These are phyloP conservation scores for Penicillium sp. DNA, from an alignment of 2,329 filamentous ascomycete genomes.

Conservation along the genomic window DNA sequence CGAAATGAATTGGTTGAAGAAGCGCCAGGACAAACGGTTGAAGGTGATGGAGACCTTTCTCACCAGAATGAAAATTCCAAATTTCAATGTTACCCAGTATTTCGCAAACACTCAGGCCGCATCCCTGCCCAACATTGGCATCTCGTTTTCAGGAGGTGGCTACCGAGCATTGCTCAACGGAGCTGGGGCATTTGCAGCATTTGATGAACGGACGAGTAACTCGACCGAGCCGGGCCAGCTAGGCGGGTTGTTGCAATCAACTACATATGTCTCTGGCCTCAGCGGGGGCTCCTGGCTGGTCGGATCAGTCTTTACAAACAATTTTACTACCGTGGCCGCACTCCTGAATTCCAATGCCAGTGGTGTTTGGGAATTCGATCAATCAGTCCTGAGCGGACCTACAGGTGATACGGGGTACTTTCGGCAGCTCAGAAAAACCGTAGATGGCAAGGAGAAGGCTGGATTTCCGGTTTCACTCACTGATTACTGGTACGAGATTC, in stretches of 20 bases:
- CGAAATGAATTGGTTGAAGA: slow-evolving; percentile 1
- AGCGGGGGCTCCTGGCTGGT: slow-evolving; percentile 84
- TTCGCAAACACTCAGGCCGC: slow-evolving; percentile 56
- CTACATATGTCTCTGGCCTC: slow-evolving; percentile 78
- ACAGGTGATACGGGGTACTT: slow-evolving; percentile 36
- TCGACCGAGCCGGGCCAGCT: slow-evolving; percentile 49
- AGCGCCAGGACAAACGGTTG: not conserved
- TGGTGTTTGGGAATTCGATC: slow-evolving; percentile 36
- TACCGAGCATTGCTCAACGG: slow-evolving; percentile 82
- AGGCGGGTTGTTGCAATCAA: slow-evolving; percentile 73
- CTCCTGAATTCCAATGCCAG: slow-evolving; percentile 48
- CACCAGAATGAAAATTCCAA: slow-evolving; percentile 28
- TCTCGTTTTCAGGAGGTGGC: slow-evolving; percentile 69
- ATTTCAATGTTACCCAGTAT: slow-evolving; percentile 74
- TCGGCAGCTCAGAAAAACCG: slow-evolving; percentile 58
- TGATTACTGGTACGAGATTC: slow-evolving; percentile 68
- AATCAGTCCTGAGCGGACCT: slow-evolving; percentile 43
- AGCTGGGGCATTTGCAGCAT: slow-evolving; percentile 75
- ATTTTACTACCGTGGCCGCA: slow-evolving; percentile 68
- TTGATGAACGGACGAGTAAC: slow-evolving; percentile 70
- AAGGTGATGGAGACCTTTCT: slow-evolving; percentile 1
- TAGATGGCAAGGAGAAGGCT: slow-evolving; percentile 64
- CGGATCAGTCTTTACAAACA: slow-evolving; percentile 75
- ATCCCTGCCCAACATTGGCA: slow-evolving; percentile 23
- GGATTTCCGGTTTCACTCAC: slow-evolving; percentile 73